Percentiles rank a stretch among this genome's conserved stretches.
phyloP scores from a whole-genome alignment of 2,329 filamentous ascomycete species.

The Pseudogymnoascus sp. region DNA sequence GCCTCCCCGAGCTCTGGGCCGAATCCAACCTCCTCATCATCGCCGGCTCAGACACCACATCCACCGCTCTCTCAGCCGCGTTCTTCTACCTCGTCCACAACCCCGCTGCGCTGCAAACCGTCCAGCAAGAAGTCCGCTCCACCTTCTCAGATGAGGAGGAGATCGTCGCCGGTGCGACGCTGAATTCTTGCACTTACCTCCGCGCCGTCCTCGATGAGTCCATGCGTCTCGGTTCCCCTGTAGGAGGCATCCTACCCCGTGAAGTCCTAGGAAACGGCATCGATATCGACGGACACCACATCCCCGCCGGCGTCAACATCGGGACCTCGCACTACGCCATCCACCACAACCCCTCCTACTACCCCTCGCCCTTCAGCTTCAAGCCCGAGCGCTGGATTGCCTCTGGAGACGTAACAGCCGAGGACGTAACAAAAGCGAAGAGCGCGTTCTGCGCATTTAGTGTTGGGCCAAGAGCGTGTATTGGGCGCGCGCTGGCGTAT shows the following conservation, averaged over 20 bases:
- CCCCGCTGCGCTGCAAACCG: constrained; percentile 24
- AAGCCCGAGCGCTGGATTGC: constrained; percentile 41
- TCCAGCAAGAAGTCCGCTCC: constrained; percentile 22
- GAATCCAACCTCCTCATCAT: constrained; percentile 20
- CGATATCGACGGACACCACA: constrained; percentile 20
- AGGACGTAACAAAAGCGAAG: constrained; percentile 17
- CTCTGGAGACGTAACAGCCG: constrained; percentile 16
- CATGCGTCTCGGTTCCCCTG: constrained; percentile 24
- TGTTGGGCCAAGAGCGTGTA: constrained; percentile 22
- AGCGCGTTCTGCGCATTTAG: constrained; percentile 23
- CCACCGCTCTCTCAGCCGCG: constrained; percentile 30
- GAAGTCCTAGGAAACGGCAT: constrained; percentile 20
- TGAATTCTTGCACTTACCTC: constrained; percentile 33
- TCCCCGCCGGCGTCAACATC: constrained; percentile 36
- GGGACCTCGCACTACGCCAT: constrained; percentile 39
- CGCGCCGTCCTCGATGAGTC: constrained; percentile 34
- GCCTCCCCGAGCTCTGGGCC: constrained; percentile 28
- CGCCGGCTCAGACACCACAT: constrained; percentile 33
- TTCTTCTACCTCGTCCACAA: constrained; percentile 35
- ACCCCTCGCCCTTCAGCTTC: constrained; percentile 34
- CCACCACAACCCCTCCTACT: constrained; percentile 38
- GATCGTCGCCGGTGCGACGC: constrained; percentile 27
- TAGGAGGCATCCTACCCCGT: constrained; percentile 20
- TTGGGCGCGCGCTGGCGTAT: constrained; percentile 24
- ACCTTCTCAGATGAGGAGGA: constrained; percentile 27